phyloP scores from a whole-genome alignment of 176 grass and related monocot genomes.

The Bonia amplexicaulis region DNA sequence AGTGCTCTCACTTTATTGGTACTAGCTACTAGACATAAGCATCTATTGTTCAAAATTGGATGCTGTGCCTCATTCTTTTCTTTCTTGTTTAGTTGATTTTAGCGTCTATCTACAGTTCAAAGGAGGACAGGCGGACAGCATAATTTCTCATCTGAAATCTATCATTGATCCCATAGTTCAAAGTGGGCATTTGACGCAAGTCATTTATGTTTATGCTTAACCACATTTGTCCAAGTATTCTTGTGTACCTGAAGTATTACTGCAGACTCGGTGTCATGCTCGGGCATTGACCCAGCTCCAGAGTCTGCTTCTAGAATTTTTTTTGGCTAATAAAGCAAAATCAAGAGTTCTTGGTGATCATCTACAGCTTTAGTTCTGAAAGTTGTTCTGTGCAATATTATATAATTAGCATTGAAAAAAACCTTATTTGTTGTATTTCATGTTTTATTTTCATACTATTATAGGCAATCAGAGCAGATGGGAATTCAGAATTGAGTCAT shows the following conservation, averaged over 20 bases:
- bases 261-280: neutral
- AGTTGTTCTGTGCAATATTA: neutral
- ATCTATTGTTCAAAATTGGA: neutral
- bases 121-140: neutral
- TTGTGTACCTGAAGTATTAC: neutral
- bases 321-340: neutral
- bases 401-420: neutral
- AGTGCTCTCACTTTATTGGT: neutral
- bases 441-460: neutral
- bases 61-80: neutral
- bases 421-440: neutral
- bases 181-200: neutral
- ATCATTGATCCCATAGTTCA: neutral
- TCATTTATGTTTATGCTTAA: neutral
- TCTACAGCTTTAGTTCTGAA: neutral
- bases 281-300: neutral
- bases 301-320: neutral
- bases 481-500: slow-evolving; percentile 55
- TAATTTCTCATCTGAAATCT: neutral
- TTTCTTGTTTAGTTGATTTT: neutral
- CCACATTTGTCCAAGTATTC: neutral
- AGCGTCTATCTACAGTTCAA: neutral
- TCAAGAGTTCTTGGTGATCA: neutral
- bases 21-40: neutral
- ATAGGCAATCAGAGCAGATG: slow-evolving; percentile 77